Conservation (phyloP, 768 basidiomycete genomes). For the Pleurotus djamor region DNA sequence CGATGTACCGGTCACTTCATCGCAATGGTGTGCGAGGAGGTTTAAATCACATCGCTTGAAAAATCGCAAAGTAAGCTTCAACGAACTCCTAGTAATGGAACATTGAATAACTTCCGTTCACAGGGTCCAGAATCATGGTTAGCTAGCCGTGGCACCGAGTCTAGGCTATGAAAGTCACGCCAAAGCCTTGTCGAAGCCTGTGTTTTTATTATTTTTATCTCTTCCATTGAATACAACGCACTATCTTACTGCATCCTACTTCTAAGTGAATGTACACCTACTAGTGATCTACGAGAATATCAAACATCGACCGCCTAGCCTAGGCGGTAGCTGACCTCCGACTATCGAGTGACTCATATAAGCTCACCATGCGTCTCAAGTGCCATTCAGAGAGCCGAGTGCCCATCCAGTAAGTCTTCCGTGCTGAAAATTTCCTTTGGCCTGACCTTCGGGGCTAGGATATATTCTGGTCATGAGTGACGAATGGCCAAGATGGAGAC, state of each 20-base stretch:
- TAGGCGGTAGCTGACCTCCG: no score
- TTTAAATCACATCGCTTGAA: conserved; percentile 17
- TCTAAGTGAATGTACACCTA: no score
- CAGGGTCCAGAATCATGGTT: conserved; percentile 14
- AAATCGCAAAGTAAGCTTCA: conserved; percentile 14
- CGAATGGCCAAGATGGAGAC: background rate
- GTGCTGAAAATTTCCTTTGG: background rate
- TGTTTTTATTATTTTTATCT: no score
- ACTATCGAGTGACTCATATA: no score
- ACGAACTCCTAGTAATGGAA: background rate
- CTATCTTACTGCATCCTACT: no score
- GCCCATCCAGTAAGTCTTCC: no score
- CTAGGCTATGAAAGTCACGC: background rate
- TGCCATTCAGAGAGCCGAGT: no score
- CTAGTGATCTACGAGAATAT: no score
- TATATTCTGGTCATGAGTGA: background rate
- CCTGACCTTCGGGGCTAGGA: background rate
- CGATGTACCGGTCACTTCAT: conserved; percentile 9
- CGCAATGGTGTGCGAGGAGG: conserved; percentile 19
- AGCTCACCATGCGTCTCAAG: no score
- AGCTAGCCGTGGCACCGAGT: conserved; percentile 17
- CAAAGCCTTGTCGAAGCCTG: no score
- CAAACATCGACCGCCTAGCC: no score
- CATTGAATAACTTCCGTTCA: background rate
- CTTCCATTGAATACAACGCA: no score